Percentiles rank a stretch among this genome's conserved stretches.
phyloP scores from a whole-genome alignment of 202 grass and related monocot species.

The Bolboschoenoplectus hybrid region DNA sequence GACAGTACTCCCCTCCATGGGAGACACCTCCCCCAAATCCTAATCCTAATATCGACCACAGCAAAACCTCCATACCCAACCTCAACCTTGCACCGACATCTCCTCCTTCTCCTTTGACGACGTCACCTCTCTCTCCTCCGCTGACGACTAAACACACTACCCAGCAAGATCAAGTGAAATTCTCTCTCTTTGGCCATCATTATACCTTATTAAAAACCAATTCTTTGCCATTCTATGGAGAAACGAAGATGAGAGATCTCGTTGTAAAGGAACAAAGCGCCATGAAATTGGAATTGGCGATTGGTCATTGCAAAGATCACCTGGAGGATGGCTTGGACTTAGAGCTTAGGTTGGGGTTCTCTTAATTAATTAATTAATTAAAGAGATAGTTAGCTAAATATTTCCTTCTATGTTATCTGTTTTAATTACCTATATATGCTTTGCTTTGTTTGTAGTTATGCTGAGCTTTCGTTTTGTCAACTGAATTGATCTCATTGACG shows the following conservation, averaged over 20 bases:
- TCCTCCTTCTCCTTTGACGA: neutral
- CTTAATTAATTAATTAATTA: constrained; percentile 5
- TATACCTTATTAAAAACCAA: constrained; percentile 37
- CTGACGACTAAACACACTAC: neutral
- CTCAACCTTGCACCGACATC: constrained; percentile 65
- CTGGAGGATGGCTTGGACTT: constrained; percentile 56
- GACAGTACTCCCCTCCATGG: constrained; percentile 49
- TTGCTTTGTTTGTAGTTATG: neutral
- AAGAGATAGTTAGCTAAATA: constrained; percentile 9
- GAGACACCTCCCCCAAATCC: constrained; percentile 11
- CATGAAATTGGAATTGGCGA: constrained; percentile 50
- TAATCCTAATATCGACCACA: constrained; percentile 37
- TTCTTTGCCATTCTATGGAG: neutral
- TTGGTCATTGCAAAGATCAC: constrained; percentile 31
- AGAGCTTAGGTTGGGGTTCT: constrained; percentile 82
- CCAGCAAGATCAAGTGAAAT: neutral
- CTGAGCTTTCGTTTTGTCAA: neutral
- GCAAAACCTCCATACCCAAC: constrained; percentile 14
- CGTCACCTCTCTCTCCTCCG: neutral
- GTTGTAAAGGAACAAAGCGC: constrained; percentile 18
- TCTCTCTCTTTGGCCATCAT: constrained; percentile 1
- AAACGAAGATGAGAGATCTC: constrained; percentile 14
- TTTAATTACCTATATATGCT: neutral
- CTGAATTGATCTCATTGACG: constrained; percentile 18
- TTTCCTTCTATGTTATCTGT: constrained; percentile 1